phyloP scores from a whole-genome alignment of 1,284 basidiomycete species.

The Testicularia cyperi region DNA sequence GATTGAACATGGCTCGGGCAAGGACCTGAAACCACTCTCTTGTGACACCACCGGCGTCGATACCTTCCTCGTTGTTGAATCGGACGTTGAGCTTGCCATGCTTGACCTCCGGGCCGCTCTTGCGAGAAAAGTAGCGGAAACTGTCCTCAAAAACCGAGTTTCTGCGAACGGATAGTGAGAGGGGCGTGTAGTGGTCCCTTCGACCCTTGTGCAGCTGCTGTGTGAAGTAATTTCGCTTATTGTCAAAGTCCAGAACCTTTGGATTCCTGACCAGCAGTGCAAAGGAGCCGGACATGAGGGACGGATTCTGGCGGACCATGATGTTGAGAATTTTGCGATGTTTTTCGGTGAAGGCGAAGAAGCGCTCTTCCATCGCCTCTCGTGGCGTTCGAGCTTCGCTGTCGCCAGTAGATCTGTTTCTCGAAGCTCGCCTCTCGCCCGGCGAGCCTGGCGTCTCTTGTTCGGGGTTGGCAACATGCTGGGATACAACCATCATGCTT shows the following conservation, averaged over 20 bases:
- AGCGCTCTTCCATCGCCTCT: slow-evolving; percentile 71
- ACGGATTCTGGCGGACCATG: slow-evolving; percentile 97
- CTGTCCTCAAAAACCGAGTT: slow-evolving; percentile 96
- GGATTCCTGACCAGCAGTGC: slow-evolving; percentile 93
- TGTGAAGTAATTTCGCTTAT: slow-evolving; percentile 97
- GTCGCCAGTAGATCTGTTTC: slow-evolving; percentile 24
- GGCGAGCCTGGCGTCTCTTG: slow-evolving; percentile 13
- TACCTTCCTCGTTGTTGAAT: slow-evolving; percentile 96
- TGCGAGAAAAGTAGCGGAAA: slow-evolving; percentile 84
- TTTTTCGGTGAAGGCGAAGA: slow-evolving; percentile 88
- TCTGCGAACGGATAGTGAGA: slow-evolving; percentile 89
- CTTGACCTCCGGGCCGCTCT: slow-evolving; percentile 93
- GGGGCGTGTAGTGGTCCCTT: slow-evolving; percentile 76
- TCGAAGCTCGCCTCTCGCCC: slow-evolving; percentile 17
- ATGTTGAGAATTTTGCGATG: slow-evolving; percentile 93
- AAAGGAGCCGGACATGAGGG: slow-evolving; percentile 96
- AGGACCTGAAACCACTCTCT: slow-evolving; percentile 98
- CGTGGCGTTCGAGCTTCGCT: slow-evolving; percentile 34
- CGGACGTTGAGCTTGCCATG: slow-evolving; percentile 95
- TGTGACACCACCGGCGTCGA: slow-evolving; percentile 96
- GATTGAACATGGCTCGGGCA: slow-evolving; percentile 97
- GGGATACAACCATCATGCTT: slow-evolving; percentile 92
- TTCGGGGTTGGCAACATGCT: slow-evolving; percentile 67
- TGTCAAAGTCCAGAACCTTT: slow-evolving; percentile 97
- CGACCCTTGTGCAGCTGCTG: slow-evolving; percentile 85